Percentiles rank a stretch among this genome's conserved stretches.
Conservation (phyloP, 106 monocot genomes). For the Dendrobium chrysotoxum region DNA sequence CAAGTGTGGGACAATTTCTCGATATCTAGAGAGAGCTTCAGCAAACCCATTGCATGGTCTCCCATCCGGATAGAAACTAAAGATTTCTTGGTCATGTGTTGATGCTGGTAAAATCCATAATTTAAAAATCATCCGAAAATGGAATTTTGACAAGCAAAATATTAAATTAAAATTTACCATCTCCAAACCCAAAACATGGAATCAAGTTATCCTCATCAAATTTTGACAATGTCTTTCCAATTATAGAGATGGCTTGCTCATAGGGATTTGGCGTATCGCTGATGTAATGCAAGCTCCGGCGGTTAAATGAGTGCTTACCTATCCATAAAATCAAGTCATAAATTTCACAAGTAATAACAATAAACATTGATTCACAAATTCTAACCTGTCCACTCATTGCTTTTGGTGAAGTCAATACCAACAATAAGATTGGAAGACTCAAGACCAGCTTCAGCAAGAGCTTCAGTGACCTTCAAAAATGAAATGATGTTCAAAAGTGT, state of each 20-base stretch:
- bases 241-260: conserved; percentile 90
- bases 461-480: conserved; percentile 68
- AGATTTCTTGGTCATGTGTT: conserved; percentile 76
- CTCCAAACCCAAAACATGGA: conserved; percentile 95
- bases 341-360: background rate
- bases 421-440: conserved; percentile 85
- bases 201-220: conserved; percentile 95
- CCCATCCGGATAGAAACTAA: conserved; percentile 49
- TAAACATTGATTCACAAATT: background rate
- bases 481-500: conserved; percentile 2
- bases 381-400: conserved; percentile 96
- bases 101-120: conserved; percentile 37
- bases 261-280: conserved; percentile 70
- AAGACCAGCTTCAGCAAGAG: conserved; percentile 76
- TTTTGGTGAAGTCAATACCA: conserved; percentile 96
- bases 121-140: background rate
- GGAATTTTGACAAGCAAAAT: background rate
- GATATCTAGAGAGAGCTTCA: conserved; percentile 51
- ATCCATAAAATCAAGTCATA: conserved; percentile 19
- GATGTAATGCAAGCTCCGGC: conserved; percentile 68
- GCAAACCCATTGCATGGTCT: conserved; percentile 62
- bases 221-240: conserved; percentile 68
- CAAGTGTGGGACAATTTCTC: conserved; percentile 53
- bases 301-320: conserved; percentile 77
- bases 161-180: conserved; percentile 41